Conservation (phyloP, 1,284 basidiomycete species). For the Chiua sp. region DNA sequence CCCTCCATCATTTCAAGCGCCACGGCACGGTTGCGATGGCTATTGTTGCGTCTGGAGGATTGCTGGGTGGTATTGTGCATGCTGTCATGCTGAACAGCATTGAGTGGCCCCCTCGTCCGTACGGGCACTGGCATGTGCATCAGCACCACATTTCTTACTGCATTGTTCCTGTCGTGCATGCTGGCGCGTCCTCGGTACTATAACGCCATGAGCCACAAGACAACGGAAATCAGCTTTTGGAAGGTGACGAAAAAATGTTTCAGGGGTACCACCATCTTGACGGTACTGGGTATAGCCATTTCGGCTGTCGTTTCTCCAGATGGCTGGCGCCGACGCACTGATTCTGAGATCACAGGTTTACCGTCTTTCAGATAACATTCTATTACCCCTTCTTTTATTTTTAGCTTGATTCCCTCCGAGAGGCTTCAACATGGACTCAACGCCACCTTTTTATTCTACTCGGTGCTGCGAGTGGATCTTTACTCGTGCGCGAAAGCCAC, state of each 20-base stretch:
- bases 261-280: constrained; percentile 31
- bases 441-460: constrained; percentile 33
- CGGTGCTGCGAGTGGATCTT: constrained; percentile 17
- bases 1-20: constrained; percentile 43
- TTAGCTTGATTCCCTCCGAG: constrained; percentile 26
- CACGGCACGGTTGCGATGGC: constrained; percentile 35
- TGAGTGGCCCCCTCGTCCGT: constrained; percentile 34
- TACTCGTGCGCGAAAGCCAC: too few relatives aligned
- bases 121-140: constrained; percentile 25
- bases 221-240: constrained; percentile 15
- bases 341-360: constrained; percentile 1
- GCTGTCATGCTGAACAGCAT: constrained; percentile 48
- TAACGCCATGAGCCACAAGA: neutral
- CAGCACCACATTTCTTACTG: constrained; percentile 36
- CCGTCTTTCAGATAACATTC: constrained; percentile 23
- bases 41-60: constrained; percentile 36
- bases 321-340: neutral
- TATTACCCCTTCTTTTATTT: constrained; percentile 38
- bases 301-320: neutral
- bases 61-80: constrained; percentile 36
- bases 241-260: constrained; percentile 28
- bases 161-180: constrained; percentile 30
- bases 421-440: constrained; percentile 28
- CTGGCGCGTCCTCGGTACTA: constrained; percentile 34
- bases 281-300: constrained; percentile 25